phyloP scores from a whole-genome alignment of 495 filamentous ascomycete species.

The Echria macrotheca region DNA sequence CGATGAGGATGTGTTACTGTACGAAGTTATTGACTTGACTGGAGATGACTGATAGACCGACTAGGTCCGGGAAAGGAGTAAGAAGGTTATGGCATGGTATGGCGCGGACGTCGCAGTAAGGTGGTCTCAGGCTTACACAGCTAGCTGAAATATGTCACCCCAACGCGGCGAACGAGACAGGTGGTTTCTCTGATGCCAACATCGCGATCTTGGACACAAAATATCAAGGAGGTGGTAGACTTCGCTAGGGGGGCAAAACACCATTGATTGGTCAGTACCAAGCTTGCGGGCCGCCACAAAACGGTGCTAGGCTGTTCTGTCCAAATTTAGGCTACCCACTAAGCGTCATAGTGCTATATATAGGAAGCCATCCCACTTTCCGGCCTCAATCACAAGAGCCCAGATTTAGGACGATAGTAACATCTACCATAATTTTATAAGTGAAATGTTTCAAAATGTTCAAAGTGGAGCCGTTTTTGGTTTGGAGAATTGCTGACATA shows the following conservation, averaged over 20 bases:
- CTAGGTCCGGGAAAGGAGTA: background rate
- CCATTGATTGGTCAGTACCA: background rate
- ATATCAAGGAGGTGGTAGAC: background rate
- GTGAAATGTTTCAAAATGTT: too few species aligned
- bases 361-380: background rate
- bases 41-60: background rate
- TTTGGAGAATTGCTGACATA: too few species aligned
- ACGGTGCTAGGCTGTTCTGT: background rate
- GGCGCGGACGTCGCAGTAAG: background rate
- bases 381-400: background rate
- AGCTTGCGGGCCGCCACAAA: too few species aligned
- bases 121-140: background rate
- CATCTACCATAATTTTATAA: too few species aligned
- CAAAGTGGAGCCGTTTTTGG: too few species aligned
- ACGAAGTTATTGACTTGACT: background rate
- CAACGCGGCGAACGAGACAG: background rate
- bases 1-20: background rate
- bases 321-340: background rate
- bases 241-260: background rate
- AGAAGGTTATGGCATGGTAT: background rate
- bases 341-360: background rate
- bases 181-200: background rate
- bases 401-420: background rate
- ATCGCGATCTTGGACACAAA: background rate
- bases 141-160: background rate